These are phyloP conservation scores for Gnetum montanum DNA, from an alignment of 75 land plant genomes.

Conservation along the genomic window DNA sequence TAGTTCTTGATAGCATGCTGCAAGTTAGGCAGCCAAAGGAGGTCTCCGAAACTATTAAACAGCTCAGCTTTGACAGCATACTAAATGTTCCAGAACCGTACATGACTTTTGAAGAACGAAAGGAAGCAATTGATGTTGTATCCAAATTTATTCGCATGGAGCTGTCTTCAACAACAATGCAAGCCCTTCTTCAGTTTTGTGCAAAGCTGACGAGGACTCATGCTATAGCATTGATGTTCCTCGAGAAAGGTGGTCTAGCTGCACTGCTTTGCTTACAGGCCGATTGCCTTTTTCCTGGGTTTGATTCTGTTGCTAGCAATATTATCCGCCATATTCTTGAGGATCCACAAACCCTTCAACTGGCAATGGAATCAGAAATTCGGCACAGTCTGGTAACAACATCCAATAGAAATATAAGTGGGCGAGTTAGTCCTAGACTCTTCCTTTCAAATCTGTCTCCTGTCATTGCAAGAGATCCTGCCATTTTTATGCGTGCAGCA, in stretches of 20 bases:
- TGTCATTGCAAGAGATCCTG: constrained; percentile 78
- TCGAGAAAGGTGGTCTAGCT: constrained; percentile 78
- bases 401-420: constrained; percentile 54
- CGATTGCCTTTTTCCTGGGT: constrained; percentile 72
- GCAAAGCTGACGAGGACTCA: constrained; percentile 80
- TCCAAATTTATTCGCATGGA: constrained; percentile 58
- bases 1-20: constrained; percentile 75
- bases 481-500: constrained; percentile 84
- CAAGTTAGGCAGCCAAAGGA: constrained; percentile 45
- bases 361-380: constrained; percentile 98
- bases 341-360: constrained; percentile 95
- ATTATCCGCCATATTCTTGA: constrained; percentile 92
- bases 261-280: constrained; percentile 70
- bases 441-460: constrained; percentile 72
- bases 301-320: constrained; percentile 78
- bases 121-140: constrained; percentile 65
- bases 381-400: constrained; percentile 56
- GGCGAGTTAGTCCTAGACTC: constrained; percentile 62
- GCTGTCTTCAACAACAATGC: constrained; percentile 77
- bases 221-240: constrained; percentile 74
- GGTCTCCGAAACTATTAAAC: constrained; percentile 23
- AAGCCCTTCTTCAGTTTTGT: constrained; percentile 95
- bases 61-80: constrained; percentile 11
- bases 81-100: constrained; percentile 24
- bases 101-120: constrained; percentile 55